Evolutionary conservation across 2,329 filamentous ascomycete genomes (phyloP), one percentile per base, ranked within the genome.

Genomic region (Penicillium oxalicum): DNA sequence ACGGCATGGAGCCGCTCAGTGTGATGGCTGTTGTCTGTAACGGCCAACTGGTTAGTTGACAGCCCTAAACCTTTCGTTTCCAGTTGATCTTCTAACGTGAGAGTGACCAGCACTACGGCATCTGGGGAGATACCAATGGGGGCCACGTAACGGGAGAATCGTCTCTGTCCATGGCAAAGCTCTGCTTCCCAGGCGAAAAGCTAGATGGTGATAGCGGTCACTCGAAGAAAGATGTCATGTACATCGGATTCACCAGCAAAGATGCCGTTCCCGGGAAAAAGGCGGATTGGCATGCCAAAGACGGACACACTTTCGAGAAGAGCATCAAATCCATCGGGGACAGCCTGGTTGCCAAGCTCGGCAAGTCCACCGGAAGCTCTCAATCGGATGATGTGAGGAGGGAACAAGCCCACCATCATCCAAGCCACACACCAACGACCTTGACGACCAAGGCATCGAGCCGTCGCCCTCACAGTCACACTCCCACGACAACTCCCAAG

Each of bases 41-140:
- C 25, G 33, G 25, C 37, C 63, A 71, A 41, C 68, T 79, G 61
- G 72, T 74, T 59, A n/a, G 47, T 45, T 1, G 26, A 13, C 7
- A 11, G 4, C 29, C 11, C 29, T 32, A 8, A 4, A 9, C 5
- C 2, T 40, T 1, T 5, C 37, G 11, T 4, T 3, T 11, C 13
- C 8, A n/a, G 4, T 26, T 18, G 5, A 9, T 38, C 4, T 26
- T 25, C 34, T 27, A 25, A n/a, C 4, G 12, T 43, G 11, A 11
- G n/a, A 28, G 25, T 28, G n/a, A 6, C 32, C 43, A 77, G 74
- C 69, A 75, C 53, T 83, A 83, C 57, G 80, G 78, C 8, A 66
- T 83, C 43, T 84, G 79, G 80, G 81, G 79, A 18, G 80, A 84
- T 53, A 77, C 75, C 32, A 83, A 84, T 52, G 81, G 79, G 38